These are phyloP conservation scores for Quercus tomentella DNA, from an alignment of 331 rosid species.

Conservation along the genomic window DNA sequence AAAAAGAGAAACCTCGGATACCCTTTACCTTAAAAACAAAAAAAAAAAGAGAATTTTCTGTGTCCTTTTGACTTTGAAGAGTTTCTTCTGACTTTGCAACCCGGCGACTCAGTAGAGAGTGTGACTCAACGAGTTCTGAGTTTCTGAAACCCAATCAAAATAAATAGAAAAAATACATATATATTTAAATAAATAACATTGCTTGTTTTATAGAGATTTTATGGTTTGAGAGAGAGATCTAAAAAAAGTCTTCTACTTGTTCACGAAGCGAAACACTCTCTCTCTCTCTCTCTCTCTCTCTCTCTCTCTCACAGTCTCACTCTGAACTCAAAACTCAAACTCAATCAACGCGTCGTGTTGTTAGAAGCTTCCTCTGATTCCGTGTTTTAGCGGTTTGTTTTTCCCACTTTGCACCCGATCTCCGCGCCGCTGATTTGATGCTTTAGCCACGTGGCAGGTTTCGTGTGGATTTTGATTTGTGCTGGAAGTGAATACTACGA, in stretches of 20 bases:
- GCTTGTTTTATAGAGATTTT: no score
- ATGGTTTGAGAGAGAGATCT: no score
- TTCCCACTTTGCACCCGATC: background rate
- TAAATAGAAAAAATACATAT: no score
- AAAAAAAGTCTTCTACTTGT: background rate
- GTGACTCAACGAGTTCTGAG: no score
- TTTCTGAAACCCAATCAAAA: no score
- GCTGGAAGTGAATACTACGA: no score
- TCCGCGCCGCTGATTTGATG: background rate
- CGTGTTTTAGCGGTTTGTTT: constrained; percentile 4
- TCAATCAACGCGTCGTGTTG: constrained; percentile 17
- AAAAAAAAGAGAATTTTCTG: background rate
- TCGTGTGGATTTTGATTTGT: background rate
- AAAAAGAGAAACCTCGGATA: background rate
- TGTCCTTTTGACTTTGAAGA: no score
- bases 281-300: no score
- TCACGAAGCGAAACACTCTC: background rate
- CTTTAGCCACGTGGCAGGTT: background rate
- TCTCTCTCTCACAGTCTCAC: no score
- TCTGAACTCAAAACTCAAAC: no score
- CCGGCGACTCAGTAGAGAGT: no score
- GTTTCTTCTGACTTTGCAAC: background rate
- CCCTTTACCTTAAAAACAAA: background rate
- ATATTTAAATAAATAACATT: no score
- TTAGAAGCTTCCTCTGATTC: constrained; percentile 34